phyloP scores from a whole-genome alignment of 768 basidiomycete genomes.

The Sutorius australiensis region DNA sequence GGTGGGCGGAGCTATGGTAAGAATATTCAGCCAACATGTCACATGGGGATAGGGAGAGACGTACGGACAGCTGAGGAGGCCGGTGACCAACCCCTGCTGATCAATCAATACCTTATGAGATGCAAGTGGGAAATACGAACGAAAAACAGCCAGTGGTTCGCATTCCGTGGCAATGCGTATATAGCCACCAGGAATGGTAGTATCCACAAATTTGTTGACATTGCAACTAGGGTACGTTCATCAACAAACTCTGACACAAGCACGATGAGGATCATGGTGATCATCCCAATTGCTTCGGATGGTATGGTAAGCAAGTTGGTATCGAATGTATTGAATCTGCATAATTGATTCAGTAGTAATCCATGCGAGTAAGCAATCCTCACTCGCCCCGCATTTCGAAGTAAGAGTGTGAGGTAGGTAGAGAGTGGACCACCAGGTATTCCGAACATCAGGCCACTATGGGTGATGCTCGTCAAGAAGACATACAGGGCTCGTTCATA shows the following conservation, averaged over 20 bases:
- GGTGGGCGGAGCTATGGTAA: conserved; percentile 41
- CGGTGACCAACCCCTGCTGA: conserved; percentile 39
- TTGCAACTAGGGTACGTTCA: conserved; percentile 51
- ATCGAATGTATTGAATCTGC: conserved; percentile 54
- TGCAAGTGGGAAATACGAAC: conserved; percentile 28
- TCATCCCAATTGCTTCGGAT: conserved; percentile 45
- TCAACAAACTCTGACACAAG: conserved; percentile 50
- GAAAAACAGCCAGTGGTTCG: conserved; percentile 53
- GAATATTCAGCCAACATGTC: not conserved
- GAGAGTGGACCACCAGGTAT: conserved; percentile 46
- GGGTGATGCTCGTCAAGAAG: not conserved
- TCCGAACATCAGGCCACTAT: conserved; percentile 50
- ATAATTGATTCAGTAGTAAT: not conserved
- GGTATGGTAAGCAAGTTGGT: conserved; percentile 63
- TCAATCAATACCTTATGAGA: not conserved
- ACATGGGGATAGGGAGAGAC: not conserved
- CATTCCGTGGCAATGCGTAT: conserved; percentile 43
- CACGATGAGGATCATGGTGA: conserved; percentile 50
- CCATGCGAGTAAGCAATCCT: not conserved
- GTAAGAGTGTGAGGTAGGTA: conserved; percentile 56
- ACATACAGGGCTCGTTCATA: not conserved
- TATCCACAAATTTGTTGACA: conserved; percentile 55
- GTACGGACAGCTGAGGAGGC: conserved; percentile 44
- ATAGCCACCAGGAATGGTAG: conserved; percentile 59
- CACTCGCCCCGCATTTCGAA: conserved; percentile 48